Percentiles rank a stretch among this genome's conserved stretches.
Evolutionary conservation across 169 alveolate species (phyloP).

Genomic region (Blepharisma undulans): DNA sequence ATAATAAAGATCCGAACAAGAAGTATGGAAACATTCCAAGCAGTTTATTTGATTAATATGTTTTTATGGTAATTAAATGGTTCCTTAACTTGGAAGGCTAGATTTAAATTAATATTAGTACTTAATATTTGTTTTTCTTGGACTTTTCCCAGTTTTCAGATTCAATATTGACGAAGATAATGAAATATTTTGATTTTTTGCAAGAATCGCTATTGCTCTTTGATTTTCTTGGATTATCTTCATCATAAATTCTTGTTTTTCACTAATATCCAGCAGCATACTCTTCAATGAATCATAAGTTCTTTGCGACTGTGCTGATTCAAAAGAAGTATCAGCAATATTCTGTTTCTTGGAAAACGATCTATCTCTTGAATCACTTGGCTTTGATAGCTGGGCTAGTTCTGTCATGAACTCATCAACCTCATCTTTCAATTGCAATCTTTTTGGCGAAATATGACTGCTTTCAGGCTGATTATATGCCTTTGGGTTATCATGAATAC

Average conservation of each 20-base stretch:
- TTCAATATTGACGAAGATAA: not conserved
- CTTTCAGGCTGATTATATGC: not conserved
- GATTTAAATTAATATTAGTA: too few relatives aligned
- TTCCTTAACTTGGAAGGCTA: too few relatives aligned
- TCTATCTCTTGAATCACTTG: not conserved
- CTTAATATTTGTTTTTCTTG: not conserved
- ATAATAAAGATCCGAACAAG: not conserved
- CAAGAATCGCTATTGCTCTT: slow-evolving; percentile 4
- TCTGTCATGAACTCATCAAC: not conserved
- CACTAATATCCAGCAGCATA: not conserved
- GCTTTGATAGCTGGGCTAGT: not conserved
- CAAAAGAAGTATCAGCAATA: not conserved
- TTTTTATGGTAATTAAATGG: not conserved
- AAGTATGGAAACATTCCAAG: not conserved
- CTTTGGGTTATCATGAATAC: slow-evolving; percentile 32
- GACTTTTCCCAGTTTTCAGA: not conserved
- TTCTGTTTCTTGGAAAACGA: not conserved
- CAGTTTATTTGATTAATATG: not conserved
- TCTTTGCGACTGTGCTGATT: not conserved
- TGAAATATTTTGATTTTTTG: not conserved
- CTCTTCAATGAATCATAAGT: not conserved
- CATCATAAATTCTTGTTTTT: slow-evolving; percentile 1
- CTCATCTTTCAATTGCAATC: not conserved
- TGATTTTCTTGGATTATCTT: slow-evolving; percentile 19
- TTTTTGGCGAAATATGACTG: not conserved